These are phyloP conservation scores for Lactarius sanguifluus DNA, from an alignment of 768 basidiomycete genomes.

Conservation along the genomic window DNA sequence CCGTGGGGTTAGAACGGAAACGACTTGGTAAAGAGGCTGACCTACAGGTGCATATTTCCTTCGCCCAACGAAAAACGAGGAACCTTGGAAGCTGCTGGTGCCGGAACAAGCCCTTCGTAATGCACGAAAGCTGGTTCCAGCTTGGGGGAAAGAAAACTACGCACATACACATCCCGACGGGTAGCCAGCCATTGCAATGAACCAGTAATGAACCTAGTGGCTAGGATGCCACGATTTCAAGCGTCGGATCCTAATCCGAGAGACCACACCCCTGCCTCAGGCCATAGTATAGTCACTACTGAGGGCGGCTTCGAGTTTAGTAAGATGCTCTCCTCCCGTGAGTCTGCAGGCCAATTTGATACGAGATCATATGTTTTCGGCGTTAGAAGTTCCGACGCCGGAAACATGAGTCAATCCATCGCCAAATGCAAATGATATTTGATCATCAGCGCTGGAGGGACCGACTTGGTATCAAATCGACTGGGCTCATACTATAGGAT, in stretches of 20 bases:
- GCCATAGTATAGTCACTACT: too few relatives aligned
- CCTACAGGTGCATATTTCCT: not conserved
- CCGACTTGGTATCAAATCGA: not conserved
- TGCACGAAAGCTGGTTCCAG: not conserved
- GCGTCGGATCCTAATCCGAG: not conserved
- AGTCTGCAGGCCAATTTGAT: not conserved
- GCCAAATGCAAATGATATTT: not conserved
- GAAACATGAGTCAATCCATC: not conserved
- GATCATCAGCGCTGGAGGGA: not conserved
- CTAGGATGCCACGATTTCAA: not conserved
- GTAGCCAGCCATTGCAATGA: not conserved
- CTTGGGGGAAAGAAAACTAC: not conserved
- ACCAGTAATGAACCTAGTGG: not conserved
- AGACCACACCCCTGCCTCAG: not conserved
- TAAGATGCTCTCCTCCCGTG: not conserved
- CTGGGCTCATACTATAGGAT: not conserved
- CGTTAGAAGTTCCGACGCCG: not conserved
- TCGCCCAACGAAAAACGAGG: not conserved
- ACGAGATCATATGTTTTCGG: not conserved
- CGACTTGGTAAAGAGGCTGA: not conserved
- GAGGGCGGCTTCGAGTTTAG: not conserved
- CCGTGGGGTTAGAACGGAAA: not conserved
- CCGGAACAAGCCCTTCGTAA: not conserved
- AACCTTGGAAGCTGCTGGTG: not conserved
- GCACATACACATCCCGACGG: not conserved